Percentiles rank a stretch among this genome's conserved stretches.
Evolutionary conservation across 768 basidiomycete species (phyloP).

Genomic region (Russula olivacea): DNA sequence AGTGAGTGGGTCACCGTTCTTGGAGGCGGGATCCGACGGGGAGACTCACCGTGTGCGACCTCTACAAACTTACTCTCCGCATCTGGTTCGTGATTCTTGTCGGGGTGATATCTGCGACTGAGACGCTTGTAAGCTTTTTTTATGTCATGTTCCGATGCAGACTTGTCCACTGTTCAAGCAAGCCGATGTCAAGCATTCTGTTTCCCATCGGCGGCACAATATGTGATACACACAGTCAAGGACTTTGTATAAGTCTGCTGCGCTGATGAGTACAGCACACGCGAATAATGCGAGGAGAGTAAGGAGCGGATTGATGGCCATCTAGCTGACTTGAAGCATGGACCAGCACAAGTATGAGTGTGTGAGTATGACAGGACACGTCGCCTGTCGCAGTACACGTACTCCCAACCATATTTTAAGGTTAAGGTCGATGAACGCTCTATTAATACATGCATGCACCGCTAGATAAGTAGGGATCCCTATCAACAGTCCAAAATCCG

Average conservation of each 20-base stretch:
- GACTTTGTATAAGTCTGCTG: conserved; percentile 75
- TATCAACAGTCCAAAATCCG: conserved; percentile 3
- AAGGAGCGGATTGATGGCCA: conserved; percentile 29
- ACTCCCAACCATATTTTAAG: conserved; percentile 1
- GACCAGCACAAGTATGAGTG: not conserved
- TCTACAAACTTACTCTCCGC: conserved; percentile 87
- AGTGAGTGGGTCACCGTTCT: not conserved
- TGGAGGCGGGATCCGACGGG: too few species aligned
- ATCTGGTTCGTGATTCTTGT: conserved; percentile 84
- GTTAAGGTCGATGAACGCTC: conserved; percentile 12
- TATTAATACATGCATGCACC: not conserved
- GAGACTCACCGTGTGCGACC: conserved; percentile 76
- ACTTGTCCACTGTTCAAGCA: conserved; percentile 47
- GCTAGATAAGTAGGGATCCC: not conserved
- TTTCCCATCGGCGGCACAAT: conserved; percentile 29
- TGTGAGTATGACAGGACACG: conserved; percentile 4
- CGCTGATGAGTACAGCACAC: conserved; percentile 36
- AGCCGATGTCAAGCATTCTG: conserved; percentile 26
- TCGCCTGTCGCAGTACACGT: conserved; percentile 12
- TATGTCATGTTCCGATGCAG: conserved; percentile 84
- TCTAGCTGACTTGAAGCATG: conserved; percentile 24
- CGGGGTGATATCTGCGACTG: conserved; percentile 86
- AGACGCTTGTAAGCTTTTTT: conserved; percentile 87
- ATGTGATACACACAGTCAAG: conserved; percentile 62
- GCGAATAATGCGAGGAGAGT: conserved; percentile 33